Evolutionary conservation across 208 protist species (phyloP), one percentile per base, ranked within the genome.

Genomic region (Jaenimonas drosophilae): DNA sequence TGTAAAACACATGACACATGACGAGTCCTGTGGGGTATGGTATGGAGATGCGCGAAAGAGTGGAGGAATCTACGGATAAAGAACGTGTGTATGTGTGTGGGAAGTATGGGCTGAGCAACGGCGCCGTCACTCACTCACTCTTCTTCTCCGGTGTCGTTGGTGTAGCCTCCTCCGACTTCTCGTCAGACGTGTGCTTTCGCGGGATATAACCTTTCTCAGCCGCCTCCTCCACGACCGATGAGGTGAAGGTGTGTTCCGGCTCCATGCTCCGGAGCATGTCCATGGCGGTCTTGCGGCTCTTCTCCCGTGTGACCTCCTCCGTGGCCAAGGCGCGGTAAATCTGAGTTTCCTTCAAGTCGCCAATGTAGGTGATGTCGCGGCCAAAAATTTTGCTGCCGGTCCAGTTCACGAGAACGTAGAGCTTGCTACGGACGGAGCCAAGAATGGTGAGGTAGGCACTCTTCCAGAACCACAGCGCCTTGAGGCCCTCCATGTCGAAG

Each of bases 371-470:
- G 58, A 75, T 74, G 51, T 91, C 82, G 27, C 82, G 82, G 30
- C 82, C 78, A 49, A 91, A 91, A 4, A 91, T 40, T 7, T 64
- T 55, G 45, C 78, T 88, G 24, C 79, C 79, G 14, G 49, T 44
- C 83, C 83, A 92, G 64, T 92, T 89, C 32, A 87, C 71, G 34
- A 87, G 42, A 17, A 92, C 74, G 63, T 89, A 89, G 1, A 92
- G 51, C 52, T 82, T 83, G 58, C 71, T 87, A 33, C 79, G 72
- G 46, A 84, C 54, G 21, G 76, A 85, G 29, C 78, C 83, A 25
- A 92, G 65, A 30, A 88, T 84, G 54, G 73, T 87, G 42, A 92
- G 58, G 63, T 92, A 92, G 23, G 83, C 83, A 41, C 76, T 88
- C 40, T 82, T 74, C 83, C 83, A 92, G 27, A 92, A 70, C 57